Conservation (phyloP, 179 eudicot species). For the Beta corolliflora region DNA sequence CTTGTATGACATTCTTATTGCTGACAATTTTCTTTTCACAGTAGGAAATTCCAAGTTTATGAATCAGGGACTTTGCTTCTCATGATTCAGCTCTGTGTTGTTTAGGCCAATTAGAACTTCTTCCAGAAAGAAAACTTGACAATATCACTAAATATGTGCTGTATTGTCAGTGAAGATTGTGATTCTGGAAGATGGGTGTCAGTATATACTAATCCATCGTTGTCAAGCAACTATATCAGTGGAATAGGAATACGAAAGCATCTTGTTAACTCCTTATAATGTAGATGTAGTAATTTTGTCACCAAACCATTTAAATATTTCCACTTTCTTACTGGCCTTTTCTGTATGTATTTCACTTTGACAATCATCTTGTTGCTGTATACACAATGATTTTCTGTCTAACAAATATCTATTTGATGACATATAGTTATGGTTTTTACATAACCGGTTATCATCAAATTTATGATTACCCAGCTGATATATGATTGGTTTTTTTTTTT, state of each 20-base stretch:
- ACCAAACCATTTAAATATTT: neutral
- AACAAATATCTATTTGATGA: neutral
- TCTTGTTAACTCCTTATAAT: neutral
- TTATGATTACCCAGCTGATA: neutral
- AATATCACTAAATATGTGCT: neutral
- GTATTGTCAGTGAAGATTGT: neutral
- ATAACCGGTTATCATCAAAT: neutral
- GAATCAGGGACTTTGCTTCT: neutral
- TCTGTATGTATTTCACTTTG: neutral
- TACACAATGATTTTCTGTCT: neutral
- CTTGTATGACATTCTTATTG: neutral
- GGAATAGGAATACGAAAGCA: neutral
- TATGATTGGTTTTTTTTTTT: neutral
- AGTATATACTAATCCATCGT: neutral
- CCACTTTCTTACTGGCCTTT: neutral
- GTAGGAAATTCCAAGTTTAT: neutral
- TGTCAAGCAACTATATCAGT: neutral
- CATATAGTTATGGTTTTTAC: neutral
- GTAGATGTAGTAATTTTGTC: neutral
- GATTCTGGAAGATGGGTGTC: neutral
- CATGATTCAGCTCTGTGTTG: neutral
- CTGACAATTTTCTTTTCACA: neutral
- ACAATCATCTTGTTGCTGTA: neutral
- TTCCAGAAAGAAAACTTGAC: neutral
- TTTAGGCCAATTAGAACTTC: neutral